Percentiles rank a stretch among this genome's conserved stretches.
Evolutionary conservation across 2,329 filamentous ascomycete species (phyloP).

Genomic region (Sclerotinia minor): DNA sequence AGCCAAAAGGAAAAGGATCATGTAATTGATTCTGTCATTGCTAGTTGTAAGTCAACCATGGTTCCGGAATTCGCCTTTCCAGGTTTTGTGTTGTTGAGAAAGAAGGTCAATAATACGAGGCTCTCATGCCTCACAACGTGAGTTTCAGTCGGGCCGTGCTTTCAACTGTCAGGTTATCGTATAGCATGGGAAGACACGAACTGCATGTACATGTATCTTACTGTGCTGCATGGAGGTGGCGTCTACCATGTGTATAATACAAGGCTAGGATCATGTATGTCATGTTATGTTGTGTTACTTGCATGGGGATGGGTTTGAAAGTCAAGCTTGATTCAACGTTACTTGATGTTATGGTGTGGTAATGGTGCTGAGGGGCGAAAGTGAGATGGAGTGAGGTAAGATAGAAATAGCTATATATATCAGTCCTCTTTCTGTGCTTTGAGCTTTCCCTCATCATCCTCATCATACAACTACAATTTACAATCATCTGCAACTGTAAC

Average conservation of each 20-base stretch:
- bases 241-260: not conserved
- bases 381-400: not conserved
- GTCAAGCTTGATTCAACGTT: slow-evolving; percentile 14
- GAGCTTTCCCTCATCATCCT: not conserved
- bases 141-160: slow-evolving; percentile 19
- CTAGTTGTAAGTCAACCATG: slow-evolving; percentile 10
- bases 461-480: slow-evolving; percentile 6
- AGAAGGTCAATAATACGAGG: not conserved
- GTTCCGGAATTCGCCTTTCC: not conserved
- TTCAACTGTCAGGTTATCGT: slow-evolving; percentile 13
- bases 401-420: slow-evolving; percentile 11
- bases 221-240: slow-evolving; percentile 16
- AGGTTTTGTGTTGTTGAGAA: not conserved
- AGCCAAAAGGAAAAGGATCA: not conserved
- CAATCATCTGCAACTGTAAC: not conserved
- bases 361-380: slow-evolving; percentile 4
- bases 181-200: slow-evolving; percentile 10
- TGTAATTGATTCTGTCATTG: not conserved
- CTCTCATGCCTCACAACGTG: slow-evolving; percentile 10
- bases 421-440: not conserved
- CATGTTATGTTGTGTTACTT: slow-evolving; percentile 17
- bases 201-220: slow-evolving; percentile 22
- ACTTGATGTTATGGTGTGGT: slow-evolving; percentile 5
- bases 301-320: not conserved
- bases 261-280: not conserved